Evolutionary conservation across 2,329 filamentous ascomycete species (phyloP), one percentile per base, ranked within the genome.

Genomic region (Colletotrichum liaoningense): DNA sequence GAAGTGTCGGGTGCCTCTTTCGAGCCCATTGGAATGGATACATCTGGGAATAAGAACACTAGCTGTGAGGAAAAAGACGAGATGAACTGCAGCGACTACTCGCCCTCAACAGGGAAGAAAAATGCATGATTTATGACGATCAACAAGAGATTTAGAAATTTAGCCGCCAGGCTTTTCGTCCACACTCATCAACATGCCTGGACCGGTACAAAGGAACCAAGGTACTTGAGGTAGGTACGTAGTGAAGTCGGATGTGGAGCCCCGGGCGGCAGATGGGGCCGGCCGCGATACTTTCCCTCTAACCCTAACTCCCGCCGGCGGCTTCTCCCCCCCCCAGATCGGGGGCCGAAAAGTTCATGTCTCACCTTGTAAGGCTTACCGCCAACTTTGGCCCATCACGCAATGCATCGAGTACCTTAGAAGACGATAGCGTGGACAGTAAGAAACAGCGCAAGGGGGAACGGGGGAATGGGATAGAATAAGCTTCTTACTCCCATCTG

Each of bases 291-390:
- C 7, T 22, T 49, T n/a, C 42, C 42, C 42, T 35, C 42, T 49
- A 49, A 49, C 19, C 14, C 8, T 19, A 11, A 33, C 30, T 42
- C 38, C 38, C 38, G 38, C 38, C 16, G 38, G 38, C 38, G 38
- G 38, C 38, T 42, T 42, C 38, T 42, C 2, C 62, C 58, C 62
- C 58, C 58, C 58, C 55, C 9, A 64, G 70, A 72, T 72, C 59
- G 66, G 66, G 69, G 54, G 59, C 59, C 70, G 70, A 60, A 49
- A 49, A 63, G 9, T 54, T 63, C 16, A 42, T 42, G 69, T 72
- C 69, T 72, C 69, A 72, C 49, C 26, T 19, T 33, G 38, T 64
- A 60, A 33, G 65, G 65, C 54, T 72, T 24, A 9, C n/a, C 26
- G 49, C 22, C 22, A 22, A 8, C n/a, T 58, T 8, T 49, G 7